Conservation (phyloP, 2,329 filamentous ascomycete genomes). For the Verticillium albo-atrum region DNA sequence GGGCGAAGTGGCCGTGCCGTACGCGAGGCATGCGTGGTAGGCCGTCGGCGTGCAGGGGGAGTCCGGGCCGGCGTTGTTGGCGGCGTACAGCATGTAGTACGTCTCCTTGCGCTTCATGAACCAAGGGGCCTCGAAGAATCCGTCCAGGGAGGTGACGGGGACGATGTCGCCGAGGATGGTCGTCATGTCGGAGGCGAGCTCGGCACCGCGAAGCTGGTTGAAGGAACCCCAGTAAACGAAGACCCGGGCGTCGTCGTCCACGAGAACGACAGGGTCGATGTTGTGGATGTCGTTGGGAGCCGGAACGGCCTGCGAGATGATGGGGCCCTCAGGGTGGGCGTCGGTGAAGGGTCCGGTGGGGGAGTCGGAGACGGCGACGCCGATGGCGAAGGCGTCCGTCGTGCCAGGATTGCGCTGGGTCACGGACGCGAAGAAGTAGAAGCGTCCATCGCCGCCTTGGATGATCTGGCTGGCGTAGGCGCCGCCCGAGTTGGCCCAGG, state of each 20-base stretch:
- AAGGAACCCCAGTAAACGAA: constrained; percentile 35
- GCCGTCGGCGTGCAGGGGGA: constrained; percentile 32
- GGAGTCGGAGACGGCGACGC: constrained; percentile 28
- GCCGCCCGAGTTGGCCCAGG: constrained; percentile 26
- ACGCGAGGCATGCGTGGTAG: constrained; percentile 32
- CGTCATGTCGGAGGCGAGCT: constrained; percentile 29
- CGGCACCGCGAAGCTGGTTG: constrained; percentile 24
- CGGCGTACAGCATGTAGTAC: constrained; percentile 35
- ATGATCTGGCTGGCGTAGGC: constrained; percentile 32
- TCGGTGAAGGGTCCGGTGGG: constrained; percentile 29
- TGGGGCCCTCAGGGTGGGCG: constrained; percentile 26
- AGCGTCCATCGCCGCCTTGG: constrained; percentile 24
- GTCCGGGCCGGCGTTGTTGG: constrained; percentile 28
- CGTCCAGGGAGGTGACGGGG: constrained; percentile 19
- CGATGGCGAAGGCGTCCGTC: constrained; percentile 29
- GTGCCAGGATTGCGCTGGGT: constrained; percentile 19
- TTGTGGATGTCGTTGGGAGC: constrained; percentile 30
- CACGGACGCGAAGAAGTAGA: constrained; percentile 32
- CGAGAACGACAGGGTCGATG: constrained; percentile 32
- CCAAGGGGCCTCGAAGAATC: constrained; percentile 34
- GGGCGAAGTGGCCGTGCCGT: constrained; percentile 26
- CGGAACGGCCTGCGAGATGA: constrained; percentile 28
- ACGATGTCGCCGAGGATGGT: constrained; percentile 21
- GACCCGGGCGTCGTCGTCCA: constrained; percentile 28
- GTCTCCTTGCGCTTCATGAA: constrained; percentile 27